Percentiles rank a stretch among this genome's conserved stretches.
Evolutionary conservation across 495 filamentous ascomycete genomes (phyloP).

Genomic region (Glonium stellatum): DNA sequence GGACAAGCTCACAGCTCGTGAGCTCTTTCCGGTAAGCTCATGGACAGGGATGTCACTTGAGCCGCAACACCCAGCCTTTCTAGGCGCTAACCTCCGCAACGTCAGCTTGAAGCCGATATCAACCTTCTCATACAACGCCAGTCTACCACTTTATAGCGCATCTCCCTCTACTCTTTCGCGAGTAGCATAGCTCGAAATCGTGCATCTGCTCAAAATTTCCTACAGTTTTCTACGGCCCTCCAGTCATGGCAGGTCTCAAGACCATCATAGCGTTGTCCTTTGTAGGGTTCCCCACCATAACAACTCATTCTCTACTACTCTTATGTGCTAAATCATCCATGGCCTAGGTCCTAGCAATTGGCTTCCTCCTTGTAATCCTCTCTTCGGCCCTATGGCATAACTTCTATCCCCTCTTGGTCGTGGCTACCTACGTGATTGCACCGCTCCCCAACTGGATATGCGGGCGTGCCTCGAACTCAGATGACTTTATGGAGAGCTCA

Average conservation of each 20-base stretch:
- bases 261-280: constrained; percentile 99
- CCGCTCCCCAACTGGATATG: constrained; percentile 96
- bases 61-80: too few relatives aligned
- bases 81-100: too few relatives aligned
- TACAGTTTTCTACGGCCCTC: constrained; percentile 5
- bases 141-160: too few relatives aligned
- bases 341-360: constrained; percentile 80
- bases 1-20: too few relatives aligned
- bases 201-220: background rate
- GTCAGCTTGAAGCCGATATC: too few relatives aligned
- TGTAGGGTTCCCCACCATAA: constrained; percentile 45
- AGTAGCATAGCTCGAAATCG: too few relatives aligned
- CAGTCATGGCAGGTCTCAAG: constrained; percentile 85
- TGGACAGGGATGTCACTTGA: too few relatives aligned
- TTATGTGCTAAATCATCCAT: background rate
- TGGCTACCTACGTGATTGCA: constrained; percentile 89
- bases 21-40: too few relatives aligned
- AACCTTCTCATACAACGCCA: too few relatives aligned
- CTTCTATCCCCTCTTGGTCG: constrained; percentile 89
- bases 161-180: too few relatives aligned
- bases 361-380: constrained; percentile 98
- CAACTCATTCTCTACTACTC: background rate
- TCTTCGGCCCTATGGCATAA: constrained; percentile 89
- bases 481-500: constrained; percentile 89
- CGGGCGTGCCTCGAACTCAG: constrained; percentile 75